phyloP scores from a whole-genome alignment of 306 rosid genomes.

The Biancaea sappan region DNA sequence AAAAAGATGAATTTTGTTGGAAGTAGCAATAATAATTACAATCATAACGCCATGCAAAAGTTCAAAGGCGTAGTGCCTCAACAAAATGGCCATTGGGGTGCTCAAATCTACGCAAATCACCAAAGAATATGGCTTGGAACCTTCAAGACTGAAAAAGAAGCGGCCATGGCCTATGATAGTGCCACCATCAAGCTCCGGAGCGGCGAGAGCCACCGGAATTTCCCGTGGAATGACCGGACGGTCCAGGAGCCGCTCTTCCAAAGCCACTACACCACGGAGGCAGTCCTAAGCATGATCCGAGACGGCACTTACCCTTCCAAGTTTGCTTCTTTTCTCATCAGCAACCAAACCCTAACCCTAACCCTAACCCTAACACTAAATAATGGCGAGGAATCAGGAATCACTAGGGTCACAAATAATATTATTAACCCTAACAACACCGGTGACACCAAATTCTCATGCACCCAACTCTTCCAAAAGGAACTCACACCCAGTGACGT shows the following conservation, averaged over 20 bases:
- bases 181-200: conserved; percentile 73
- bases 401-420: conserved; percentile 13
- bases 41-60: too few species aligned
- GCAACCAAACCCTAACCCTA: conserved; percentile 25
- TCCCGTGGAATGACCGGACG: conserved; percentile 64
- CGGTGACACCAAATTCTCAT: conserved; percentile 37
- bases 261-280: conserved; percentile 49
- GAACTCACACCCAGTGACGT: conserved; percentile 91
- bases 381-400: neutral
- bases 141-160: conserved; percentile 67
- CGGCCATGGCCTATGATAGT: conserved; percentile 90
- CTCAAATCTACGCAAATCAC: conserved; percentile 83
- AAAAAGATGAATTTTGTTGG: neutral
- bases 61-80: conserved; percentile 87
- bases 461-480: conserved; percentile 70
- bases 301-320: conserved; percentile 69
- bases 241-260: conserved; percentile 69
- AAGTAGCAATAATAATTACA: neutral
- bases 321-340: conserved; percentile 50
- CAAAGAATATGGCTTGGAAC: conserved; percentile 95
- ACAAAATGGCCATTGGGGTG: conserved; percentile 91
- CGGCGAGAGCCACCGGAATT: conserved; percentile 66
- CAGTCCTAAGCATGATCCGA: conserved; percentile 71
- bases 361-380: conserved; percentile 11
- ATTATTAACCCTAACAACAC: too few species aligned